Evolutionary conservation across 805 yeast species (phyloP).

Genomic region (Ogataea trehaloabstinens): DNA sequence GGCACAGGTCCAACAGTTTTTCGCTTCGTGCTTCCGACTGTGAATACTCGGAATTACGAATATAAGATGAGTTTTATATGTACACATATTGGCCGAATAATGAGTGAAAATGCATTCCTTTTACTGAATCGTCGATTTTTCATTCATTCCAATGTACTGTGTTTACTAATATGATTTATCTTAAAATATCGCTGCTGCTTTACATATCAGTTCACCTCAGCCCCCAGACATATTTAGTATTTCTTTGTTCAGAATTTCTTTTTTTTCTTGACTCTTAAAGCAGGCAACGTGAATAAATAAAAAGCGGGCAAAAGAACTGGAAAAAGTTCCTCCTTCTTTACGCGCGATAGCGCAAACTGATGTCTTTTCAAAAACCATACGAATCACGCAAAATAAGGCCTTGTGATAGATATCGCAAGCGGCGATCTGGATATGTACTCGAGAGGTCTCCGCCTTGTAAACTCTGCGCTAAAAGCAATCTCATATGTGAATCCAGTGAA

Average conservation of each 20-base stretch:
- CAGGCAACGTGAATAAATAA: too few species aligned
- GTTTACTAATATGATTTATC: too few species aligned
- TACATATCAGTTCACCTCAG: too few species aligned
- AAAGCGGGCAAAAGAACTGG: too few species aligned
- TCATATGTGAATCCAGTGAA: slow-evolving; percentile 15
- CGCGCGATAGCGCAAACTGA: slow-evolving; percentile 3
- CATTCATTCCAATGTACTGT: too few species aligned
- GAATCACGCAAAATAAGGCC: slow-evolving; percentile 15
- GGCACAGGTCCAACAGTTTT: too few species aligned
- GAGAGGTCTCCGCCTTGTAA: slow-evolving; percentile 11
- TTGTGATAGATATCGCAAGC: slow-evolving; percentile 16
- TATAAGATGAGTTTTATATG: not conserved
- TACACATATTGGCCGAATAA: not conserved
- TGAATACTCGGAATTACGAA: too few species aligned
- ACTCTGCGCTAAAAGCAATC: slow-evolving; percentile 9
- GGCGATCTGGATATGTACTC: slow-evolving; percentile 12
- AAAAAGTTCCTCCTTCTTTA: too few species aligned
- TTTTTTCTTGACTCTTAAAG: not conserved
- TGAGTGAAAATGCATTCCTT: not conserved
- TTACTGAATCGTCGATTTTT: too few species aligned
- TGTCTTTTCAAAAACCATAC: slow-evolving; percentile 11
- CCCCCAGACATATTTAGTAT: too few species aligned
- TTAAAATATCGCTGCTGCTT: too few species aligned
- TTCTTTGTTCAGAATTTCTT: not conserved
- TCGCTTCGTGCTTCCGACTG: too few species aligned